Evolutionary conservation across 2,329 filamentous ascomycete species (phyloP), one percentile per base, ranked within the genome.

Genomic region (Paracamarosporium sp.): DNA sequence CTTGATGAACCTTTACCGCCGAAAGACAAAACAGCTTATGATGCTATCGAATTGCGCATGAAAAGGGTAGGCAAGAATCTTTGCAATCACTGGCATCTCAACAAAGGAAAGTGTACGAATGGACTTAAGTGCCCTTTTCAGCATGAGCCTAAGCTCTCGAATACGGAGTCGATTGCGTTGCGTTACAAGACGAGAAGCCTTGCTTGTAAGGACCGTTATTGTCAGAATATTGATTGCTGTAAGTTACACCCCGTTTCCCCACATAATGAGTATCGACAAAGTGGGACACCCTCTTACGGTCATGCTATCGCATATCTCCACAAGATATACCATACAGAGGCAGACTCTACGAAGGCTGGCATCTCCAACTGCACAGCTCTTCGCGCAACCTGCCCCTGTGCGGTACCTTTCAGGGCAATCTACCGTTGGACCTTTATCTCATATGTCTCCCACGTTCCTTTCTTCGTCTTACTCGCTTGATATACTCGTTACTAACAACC

Each of bases 201-300:
- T 9, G 65, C 67, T 5, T 82, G 80, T 57, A 71, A 74, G 27
- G 65, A 75, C 15, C 62, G 68, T n/a, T 64, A 65, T 15, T 81
- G 80, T 55, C 67, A 76, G 28, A 76, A 80, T 38, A 62, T 78
- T 36, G 70, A 78, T 33, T 81, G 80, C 62, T 77, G 73, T 75
- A 64, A 68, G 72, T 70, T n/a, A n/a, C n/a, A n/a, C n/a, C n/a
- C n/a, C n/a, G n/a, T n/a, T n/a, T n/a, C n/a, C n/a, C n/a, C n/a
- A n/a, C n/a, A n/a, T n/a, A n/a, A n/a, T n/a, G n/a, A n/a, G n/a
- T n/a, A n/a, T n/a, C n/a, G n/a, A n/a, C n/a, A n/a, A n/a, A n/a
- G n/a, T n/a, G n/a, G n/a, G n/a, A n/a, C n/a, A n/a, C n/a, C n/a
- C n/a, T n/a, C n/a, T n/a, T n/a, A n/a, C n/a, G n/a, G n/a, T n/a